Percentiles rank a stretch among this genome's conserved stretches.
Evolutionary conservation across 106 monocot genomes (phyloP).

Genomic region (Apostasia ramifera): DNA sequence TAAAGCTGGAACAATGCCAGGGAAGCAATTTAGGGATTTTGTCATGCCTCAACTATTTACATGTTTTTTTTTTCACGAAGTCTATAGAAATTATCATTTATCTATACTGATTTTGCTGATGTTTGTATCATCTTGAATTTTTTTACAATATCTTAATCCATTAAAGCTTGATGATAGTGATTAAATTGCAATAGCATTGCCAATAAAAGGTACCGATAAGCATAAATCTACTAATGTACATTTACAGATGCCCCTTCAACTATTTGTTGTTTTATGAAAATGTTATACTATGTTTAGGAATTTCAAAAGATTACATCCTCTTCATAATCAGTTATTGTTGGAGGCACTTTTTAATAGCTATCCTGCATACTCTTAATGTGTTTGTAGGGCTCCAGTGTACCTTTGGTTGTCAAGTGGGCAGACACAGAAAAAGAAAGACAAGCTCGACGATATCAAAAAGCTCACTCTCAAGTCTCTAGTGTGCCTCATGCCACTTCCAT

Average conservation of each 20-base stretch:
- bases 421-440: slow-evolving; percentile 98
- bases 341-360: not conserved
- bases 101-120: not conserved
- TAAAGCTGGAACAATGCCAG: too few relatives aligned
- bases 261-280: too few relatives aligned
- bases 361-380: not conserved
- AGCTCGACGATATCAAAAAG: slow-evolving; percentile 77
- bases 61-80: too few relatives aligned
- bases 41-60: too few relatives aligned
- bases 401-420: slow-evolving; percentile 99
- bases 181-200: too few relatives aligned
- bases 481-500: slow-evolving; percentile 27
- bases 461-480: slow-evolving; percentile 58
- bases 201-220: too few relatives aligned
- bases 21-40: too few relatives aligned
- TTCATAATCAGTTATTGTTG: too few relatives aligned
- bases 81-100: not conserved
- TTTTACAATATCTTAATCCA: not conserved
- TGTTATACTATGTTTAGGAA: too few relatives aligned
- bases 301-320: too few relatives aligned
- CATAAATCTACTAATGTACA: too few relatives aligned
- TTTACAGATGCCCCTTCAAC: too few relatives aligned
- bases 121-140: not conserved
- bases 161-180: not conserved
- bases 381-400: slow-evolving; percentile 81